Evolutionary conservation across 176 grass and related monocot species (phyloP).

Genomic region (Paspalum notatum): DNA sequence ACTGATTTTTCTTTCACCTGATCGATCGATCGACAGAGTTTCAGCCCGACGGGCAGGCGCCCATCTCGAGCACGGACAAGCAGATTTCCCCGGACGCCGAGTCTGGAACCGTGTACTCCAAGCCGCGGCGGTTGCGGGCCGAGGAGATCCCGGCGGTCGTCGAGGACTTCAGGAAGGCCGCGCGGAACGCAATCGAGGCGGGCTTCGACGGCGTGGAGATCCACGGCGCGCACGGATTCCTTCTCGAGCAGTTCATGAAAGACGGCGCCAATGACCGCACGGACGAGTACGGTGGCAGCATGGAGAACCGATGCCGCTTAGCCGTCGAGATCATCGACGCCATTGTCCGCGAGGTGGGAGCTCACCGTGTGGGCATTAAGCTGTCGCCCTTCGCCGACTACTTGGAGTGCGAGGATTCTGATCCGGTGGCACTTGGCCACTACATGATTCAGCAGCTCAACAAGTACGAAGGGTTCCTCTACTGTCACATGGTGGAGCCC

Average conservation of each 20-base stretch:
- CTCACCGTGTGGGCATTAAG: slow-evolving; percentile 22
- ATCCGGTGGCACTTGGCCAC: slow-evolving; percentile 4
- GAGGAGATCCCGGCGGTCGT: slow-evolving; percentile 28
- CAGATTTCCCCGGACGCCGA: background rate
- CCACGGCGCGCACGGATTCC: slow-evolving; percentile 14
- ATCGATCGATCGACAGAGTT: background rate
- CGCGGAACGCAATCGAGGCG: slow-evolving; percentile 2
- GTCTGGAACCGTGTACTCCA: background rate
- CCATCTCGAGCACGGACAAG: slow-evolving; percentile 36
- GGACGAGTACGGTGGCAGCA: slow-evolving; percentile 29
- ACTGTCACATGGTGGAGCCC: slow-evolving; percentile 39
- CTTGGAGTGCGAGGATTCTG: slow-evolving; percentile 23
- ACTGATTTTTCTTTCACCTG: background rate
- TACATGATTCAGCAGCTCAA: slow-evolving; percentile 38
- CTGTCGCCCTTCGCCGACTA: slow-evolving; percentile 10
- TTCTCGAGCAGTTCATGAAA: slow-evolving; percentile 52
- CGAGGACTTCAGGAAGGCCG: slow-evolving; percentile 12
- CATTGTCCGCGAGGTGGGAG: slow-evolving; percentile 19
- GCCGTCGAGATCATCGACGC: slow-evolving; percentile 21
- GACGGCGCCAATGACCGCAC: slow-evolving; percentile 19
- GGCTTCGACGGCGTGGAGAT: slow-evolving; percentile 48
- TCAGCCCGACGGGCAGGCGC: background rate
- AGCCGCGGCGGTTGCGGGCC: background rate
- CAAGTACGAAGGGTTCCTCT: background rate
- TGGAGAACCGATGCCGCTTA: slow-evolving; percentile 41